phyloP scores from a whole-genome alignment of 306 rosid genomes.

The Glycine soja region DNA sequence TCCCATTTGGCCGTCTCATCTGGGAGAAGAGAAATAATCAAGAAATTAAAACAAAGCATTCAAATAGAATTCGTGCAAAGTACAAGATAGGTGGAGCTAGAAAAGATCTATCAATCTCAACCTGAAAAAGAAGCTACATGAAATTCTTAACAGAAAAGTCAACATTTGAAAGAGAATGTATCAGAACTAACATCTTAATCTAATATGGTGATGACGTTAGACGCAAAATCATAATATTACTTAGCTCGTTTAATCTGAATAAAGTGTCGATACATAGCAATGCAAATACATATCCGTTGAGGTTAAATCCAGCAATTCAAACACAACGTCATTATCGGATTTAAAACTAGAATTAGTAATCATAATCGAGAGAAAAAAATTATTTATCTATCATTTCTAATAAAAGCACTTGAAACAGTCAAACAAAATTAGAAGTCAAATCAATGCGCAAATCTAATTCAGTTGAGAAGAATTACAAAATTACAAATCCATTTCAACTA shows the following conservation, averaged over 20 bases:
- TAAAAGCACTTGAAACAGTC: neutral
- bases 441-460: neutral
- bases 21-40: constrained; percentile 23
- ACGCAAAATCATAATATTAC: neutral
- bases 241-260: constrained; percentile 6
- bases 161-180: neutral
- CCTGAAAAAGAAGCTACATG: neutral
- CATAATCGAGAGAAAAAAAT: neutral
- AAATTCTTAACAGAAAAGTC: constrained; percentile 22
- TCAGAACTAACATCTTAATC: too few relatives aligned
- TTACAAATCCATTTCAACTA: neutral
- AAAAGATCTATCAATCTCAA: constrained; percentile 21
- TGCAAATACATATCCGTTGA: too few relatives aligned
- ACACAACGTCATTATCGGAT: neutral
- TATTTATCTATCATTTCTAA: neutral
- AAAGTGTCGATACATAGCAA: neutral
- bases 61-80: neutral
- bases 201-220: too few relatives aligned
- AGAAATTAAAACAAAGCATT: constrained; percentile 10
- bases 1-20: constrained; percentile 98
- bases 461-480: neutral
- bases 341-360: neutral
- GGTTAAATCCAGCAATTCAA: neutral
- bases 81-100: neutral
- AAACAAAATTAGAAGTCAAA: constrained; percentile 8